These are phyloP conservation scores for Venturia aucupariae DNA, from an alignment of 2,329 filamentous ascomycete species.

Conservation along the genomic window DNA sequence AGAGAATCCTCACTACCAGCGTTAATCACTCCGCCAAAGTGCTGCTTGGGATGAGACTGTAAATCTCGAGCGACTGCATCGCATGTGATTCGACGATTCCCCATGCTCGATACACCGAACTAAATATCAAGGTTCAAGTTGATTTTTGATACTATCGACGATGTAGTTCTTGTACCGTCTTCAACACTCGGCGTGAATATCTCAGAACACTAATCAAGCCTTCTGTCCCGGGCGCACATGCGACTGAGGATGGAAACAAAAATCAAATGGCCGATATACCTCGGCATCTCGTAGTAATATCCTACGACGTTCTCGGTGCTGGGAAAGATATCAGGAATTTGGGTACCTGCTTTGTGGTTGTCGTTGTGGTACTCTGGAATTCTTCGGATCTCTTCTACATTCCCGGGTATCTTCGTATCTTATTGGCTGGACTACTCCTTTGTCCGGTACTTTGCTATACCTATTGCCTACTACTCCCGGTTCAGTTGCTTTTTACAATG, in stretches of 20 bases:
- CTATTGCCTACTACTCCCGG: no score
- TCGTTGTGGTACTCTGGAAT: background rate
- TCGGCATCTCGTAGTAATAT: no score
- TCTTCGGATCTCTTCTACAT: no score
- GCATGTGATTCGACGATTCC: background rate
- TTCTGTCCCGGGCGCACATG: background rate
- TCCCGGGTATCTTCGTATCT: no score
- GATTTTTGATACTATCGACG: no score
- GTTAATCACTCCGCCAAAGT: background rate
- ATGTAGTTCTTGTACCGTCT: no score
- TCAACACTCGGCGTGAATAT: background rate
- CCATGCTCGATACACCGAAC: background rate
- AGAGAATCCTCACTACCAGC: background rate
- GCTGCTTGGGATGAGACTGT: no score
- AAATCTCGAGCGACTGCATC: no score
- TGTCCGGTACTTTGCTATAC: no score
- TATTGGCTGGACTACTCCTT: no score
- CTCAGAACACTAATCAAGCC: background rate
- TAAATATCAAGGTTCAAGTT: no score
- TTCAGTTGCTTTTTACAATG: no score
- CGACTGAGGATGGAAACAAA: background rate
- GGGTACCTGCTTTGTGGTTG: background rate
- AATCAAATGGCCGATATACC: background rate
- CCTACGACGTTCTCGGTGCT: background rate
- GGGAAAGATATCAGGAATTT: background rate